phyloP scores from a whole-genome alignment of 164 flowering plant species.

The Warburgia ugandensis region DNA sequence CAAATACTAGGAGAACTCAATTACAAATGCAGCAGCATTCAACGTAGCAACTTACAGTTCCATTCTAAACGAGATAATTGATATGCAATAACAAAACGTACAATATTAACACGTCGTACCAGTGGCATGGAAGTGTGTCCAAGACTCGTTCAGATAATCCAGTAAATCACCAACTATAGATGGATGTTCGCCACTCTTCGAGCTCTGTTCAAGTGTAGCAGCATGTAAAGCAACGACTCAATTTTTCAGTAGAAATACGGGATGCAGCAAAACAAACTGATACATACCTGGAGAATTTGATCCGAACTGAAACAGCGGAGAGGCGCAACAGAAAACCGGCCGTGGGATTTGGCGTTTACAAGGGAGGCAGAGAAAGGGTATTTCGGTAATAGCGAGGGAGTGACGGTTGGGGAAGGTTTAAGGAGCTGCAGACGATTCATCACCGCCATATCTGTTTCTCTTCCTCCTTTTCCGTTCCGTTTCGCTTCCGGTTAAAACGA shows the following conservation, averaged over 20 bases:
- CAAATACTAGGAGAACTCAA: too few species aligned
- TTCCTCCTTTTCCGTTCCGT: neutral
- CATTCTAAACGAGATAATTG: too few species aligned
- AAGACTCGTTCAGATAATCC: conserved; percentile 86
- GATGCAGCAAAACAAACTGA: too few species aligned
- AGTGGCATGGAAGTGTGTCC: conserved; percentile 96
- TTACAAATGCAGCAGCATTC: too few species aligned
- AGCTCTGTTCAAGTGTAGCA: conserved; percentile 9
- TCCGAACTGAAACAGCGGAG: too few species aligned
- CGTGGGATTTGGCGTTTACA: neutral
- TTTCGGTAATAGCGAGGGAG: conserved; percentile 14
- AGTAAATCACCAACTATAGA: conserved; percentile 78
- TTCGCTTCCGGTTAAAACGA: neutral
- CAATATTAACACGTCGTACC: conserved; percentile 44
- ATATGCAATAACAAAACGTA: too few species aligned
- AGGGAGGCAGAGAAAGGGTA: conserved; percentile 10
- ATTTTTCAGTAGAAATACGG: neutral
- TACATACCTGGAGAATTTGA: too few species aligned
- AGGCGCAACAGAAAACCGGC: too few species aligned
- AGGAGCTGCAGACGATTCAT: conserved; percentile 35
- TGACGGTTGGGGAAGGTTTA: conserved; percentile 8
- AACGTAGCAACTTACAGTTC: too few species aligned
- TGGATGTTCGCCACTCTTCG: conserved; percentile 16
- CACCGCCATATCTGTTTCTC: conserved; percentile 22
- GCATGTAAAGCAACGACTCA: too few species aligned